Evolutionary conservation across 805 yeast genomes (phyloP).

Genomic region (Ogataea glucozyma): DNA sequence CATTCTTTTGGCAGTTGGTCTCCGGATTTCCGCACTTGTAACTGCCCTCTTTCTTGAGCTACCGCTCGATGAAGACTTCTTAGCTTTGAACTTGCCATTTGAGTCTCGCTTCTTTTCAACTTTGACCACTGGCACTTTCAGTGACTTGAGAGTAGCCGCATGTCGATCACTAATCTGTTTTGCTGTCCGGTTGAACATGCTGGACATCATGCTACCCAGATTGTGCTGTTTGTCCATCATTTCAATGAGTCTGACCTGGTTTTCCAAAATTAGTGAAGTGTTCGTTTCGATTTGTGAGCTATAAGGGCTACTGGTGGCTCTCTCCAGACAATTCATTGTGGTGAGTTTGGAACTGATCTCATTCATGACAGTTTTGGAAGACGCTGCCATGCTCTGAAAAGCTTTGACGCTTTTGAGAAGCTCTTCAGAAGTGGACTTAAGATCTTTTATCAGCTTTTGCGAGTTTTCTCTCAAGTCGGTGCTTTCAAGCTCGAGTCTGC

Average conservation of each 20-base stretch:
- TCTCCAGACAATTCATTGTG: slow-evolving; percentile 5
- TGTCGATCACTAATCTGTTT: neutral
- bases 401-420: slow-evolving; percentile 9
- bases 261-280: slow-evolving; percentile 14
- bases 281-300: slow-evolving; percentile 11
- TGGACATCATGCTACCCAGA: neutral
- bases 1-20: slow-evolving; percentile 9
- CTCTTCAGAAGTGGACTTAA: slow-evolving; percentile 15
- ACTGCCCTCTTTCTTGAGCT: neutral
- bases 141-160: no score
- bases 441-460: slow-evolving; percentile 17
- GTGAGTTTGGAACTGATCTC: slow-evolving; percentile 14
- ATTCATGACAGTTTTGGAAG: slow-evolving; percentile 15
- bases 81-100: no score
- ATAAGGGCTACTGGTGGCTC: neutral
- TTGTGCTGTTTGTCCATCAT: slow-evolving; percentile 8
- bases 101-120: no score
- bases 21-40: no score
- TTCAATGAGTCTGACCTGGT: slow-evolving; percentile 14
- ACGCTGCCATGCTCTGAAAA: slow-evolving; percentile 12
- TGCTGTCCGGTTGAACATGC: neutral
- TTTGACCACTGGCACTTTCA: no score
- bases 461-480: slow-evolving; percentile 41
- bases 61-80: neutral
- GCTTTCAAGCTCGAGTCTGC: slow-evolving; percentile 49